A percentile compares a stretch with the other conserved stretches of the same genome.
phyloP scores from a whole-genome alignment of 257 asterid genomes.

The Prunella vulgaris region DNA sequence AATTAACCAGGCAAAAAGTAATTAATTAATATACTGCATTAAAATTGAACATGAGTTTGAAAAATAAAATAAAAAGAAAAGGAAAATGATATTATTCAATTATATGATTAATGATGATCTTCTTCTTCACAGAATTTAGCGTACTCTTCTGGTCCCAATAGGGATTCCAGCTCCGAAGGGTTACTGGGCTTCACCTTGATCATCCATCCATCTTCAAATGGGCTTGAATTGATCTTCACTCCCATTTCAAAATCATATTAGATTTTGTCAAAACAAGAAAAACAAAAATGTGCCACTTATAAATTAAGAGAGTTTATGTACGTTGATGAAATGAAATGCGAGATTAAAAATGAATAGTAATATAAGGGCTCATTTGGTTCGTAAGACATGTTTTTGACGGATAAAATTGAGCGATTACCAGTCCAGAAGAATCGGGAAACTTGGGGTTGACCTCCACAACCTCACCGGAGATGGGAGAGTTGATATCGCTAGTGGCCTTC shows the following conservation, averaged over 20 bases:
- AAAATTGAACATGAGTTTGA: constrained; percentile 12
- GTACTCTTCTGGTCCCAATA: constrained; percentile 68
- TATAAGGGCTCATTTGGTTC: no score
- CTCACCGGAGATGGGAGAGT: constrained; percentile 91
- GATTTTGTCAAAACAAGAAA: not conserved
- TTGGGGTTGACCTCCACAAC: constrained; percentile 68
- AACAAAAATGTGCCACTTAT: no score
- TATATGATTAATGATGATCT: constrained; percentile 47
- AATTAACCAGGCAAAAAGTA: constrained; percentile 8
- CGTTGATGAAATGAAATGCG: not conserved
- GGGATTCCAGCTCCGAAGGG: constrained; percentile 57
- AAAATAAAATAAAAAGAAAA: not conserved
- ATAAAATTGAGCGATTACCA: constrained; percentile 49
- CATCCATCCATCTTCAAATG: constrained; percentile 96
- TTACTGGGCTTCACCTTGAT: constrained; percentile 75
- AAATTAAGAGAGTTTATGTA: no score
- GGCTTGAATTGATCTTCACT: constrained; percentile 68
- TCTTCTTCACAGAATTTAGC: constrained; percentile 88
- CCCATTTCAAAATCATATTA: not conserved
- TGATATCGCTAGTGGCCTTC: constrained; percentile 80
- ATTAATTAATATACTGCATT: not conserved
- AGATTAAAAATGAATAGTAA: not conserved
- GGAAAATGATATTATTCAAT: not conserved
- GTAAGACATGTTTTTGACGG: no score
- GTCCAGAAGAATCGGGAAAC: constrained; percentile 61